These are phyloP conservation scores for Neurospora sp. DNA, from an alignment of 495 filamentous ascomycete genomes.

Conservation along the genomic window DNA sequence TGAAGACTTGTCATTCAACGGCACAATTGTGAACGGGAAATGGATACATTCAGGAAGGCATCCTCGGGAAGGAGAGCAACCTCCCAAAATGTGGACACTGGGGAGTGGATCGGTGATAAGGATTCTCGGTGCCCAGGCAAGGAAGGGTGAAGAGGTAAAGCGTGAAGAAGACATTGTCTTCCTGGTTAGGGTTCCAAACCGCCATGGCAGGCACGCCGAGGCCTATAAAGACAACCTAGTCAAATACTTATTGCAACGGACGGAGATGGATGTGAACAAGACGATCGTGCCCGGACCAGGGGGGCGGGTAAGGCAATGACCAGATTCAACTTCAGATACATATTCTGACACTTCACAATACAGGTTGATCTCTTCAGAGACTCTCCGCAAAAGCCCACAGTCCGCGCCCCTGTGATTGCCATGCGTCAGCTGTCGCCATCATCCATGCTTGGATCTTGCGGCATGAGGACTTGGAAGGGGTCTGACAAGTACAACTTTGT, in stretches of 20 bases:
- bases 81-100: conserved; percentile 48
- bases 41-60: conserved; percentile 40
- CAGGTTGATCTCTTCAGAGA: conserved; percentile 25
- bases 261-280: conserved; percentile 20
- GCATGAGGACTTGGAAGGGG: conserved; percentile 56
- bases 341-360: neutral
- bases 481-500: conserved; percentile 73
- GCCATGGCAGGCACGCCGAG: conserved; percentile 45
- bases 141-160: neutral
- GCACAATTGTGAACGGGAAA: conserved; percentile 69
- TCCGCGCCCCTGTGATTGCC: neutral
- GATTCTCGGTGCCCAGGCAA: conserved; percentile 45
- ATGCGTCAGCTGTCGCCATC: neutral
- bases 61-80: conserved; percentile 6
- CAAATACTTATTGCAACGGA: conserved; percentile 6
- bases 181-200: conserved; percentile 71
- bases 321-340: neutral
- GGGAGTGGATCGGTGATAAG: conserved; percentile 61
- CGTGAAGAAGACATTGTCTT: conserved; percentile 49
- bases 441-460: neutral
- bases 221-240: conserved; percentile 54
- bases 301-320: conserved; percentile 28
- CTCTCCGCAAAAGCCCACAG: neutral
- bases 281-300: conserved; percentile 39
- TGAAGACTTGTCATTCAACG: conserved; percentile 85